These are phyloP conservation scores for Dioscorea dumetorum DNA, from an alignment of 106 monocot genomes.

Conservation along the genomic window DNA sequence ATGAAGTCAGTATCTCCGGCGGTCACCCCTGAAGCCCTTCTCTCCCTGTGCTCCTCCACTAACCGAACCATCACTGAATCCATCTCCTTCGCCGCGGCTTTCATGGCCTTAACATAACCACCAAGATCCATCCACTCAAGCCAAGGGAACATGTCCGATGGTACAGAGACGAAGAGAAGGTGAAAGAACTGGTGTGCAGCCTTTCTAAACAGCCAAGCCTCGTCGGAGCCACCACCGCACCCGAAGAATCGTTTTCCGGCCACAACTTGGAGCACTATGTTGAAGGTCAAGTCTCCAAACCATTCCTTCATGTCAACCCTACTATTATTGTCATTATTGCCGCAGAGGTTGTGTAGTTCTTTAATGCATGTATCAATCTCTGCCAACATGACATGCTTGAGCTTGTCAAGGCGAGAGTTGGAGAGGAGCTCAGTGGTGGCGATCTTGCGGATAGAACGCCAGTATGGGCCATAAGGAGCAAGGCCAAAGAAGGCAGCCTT, in stretches of 20 bases:
- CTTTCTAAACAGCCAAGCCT: slow-evolving; percentile 22
- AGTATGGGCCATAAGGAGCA: slow-evolving; percentile 29
- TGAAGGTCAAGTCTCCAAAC: slow-evolving; percentile 22
- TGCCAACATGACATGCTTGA: slow-evolving; percentile 4
- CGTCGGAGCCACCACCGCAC: slow-evolving; percentile 7
- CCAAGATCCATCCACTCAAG: slow-evolving; percentile 17
- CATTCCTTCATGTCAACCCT: too few relatives aligned
- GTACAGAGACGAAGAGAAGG: slow-evolving; percentile 8
- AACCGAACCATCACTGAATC: slow-evolving; percentile 13
- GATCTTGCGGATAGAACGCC: slow-evolving; percentile 29
- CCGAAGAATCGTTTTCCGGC: slow-evolving; percentile 24
- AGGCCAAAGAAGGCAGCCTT: slow-evolving; percentile 26
- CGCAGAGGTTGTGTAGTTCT: too few relatives aligned
- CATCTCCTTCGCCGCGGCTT: slow-evolving; percentile 6
- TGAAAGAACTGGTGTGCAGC: slow-evolving; percentile 9
- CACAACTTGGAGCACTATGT: slow-evolving; percentile 20
- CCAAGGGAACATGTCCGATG: slow-evolving; percentile 28
- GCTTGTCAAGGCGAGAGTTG: slow-evolving; percentile 7
- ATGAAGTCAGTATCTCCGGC: slow-evolving; percentile 14
- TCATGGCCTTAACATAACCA: slow-evolving; percentile 27
- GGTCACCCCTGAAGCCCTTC: background rate
- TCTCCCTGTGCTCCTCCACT: slow-evolving; percentile 25
- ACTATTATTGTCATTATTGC: too few relatives aligned
- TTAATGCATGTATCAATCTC: slow-evolving; percentile 12
- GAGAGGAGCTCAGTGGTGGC: slow-evolving; percentile 26